Evolutionary conservation across 1,284 basidiomycete genomes (phyloP).

Genomic region (Heterobasidion annosum): DNA sequence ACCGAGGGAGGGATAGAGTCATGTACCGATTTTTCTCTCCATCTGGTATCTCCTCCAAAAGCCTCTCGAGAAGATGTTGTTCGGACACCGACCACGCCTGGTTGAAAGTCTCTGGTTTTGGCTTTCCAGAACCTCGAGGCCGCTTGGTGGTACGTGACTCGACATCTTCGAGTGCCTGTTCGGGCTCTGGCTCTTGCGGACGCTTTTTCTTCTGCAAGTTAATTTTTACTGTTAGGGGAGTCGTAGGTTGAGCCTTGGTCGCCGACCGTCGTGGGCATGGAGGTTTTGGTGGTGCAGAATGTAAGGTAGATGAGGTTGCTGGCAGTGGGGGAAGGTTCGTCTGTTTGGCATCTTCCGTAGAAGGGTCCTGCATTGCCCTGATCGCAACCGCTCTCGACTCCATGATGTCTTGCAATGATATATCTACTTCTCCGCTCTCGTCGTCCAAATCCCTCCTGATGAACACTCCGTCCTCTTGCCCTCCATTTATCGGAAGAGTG

Average conservation of each 20-base stretch:
- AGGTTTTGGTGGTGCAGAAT: not conserved
- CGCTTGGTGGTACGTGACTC: not conserved
- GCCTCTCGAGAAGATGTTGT: conserved; percentile 62
- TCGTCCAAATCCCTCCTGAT: conserved; percentile 47
- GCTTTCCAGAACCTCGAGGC: conserved; percentile 8
- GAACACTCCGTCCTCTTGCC: conserved; percentile 29
- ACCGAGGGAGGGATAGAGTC: conserved; percentile 11
- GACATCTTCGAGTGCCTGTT: not conserved
- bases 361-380: not conserved
- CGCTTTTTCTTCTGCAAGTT: not conserved
- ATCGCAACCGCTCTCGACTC: not conserved
- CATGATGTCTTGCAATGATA: conserved; percentile 16
- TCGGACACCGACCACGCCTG: conserved; percentile 67
- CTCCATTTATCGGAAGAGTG: conserved; percentile 11
- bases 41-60: conserved; percentile 66
- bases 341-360: not conserved
- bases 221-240: not conserved
- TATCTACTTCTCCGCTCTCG: conserved; percentile 51
- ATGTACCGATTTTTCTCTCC: conserved; percentile 62
- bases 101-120: conserved; percentile 63
- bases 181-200: conserved; percentile 1
- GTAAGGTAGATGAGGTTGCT: not conserved
- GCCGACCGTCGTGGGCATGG: not conserved
- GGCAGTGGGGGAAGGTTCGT: not conserved
- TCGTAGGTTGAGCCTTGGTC: not conserved